Evolutionary conservation across 2,329 filamentous ascomycete genomes (phyloP).

Genomic region (Ceratocystis alfenasii): DNA sequence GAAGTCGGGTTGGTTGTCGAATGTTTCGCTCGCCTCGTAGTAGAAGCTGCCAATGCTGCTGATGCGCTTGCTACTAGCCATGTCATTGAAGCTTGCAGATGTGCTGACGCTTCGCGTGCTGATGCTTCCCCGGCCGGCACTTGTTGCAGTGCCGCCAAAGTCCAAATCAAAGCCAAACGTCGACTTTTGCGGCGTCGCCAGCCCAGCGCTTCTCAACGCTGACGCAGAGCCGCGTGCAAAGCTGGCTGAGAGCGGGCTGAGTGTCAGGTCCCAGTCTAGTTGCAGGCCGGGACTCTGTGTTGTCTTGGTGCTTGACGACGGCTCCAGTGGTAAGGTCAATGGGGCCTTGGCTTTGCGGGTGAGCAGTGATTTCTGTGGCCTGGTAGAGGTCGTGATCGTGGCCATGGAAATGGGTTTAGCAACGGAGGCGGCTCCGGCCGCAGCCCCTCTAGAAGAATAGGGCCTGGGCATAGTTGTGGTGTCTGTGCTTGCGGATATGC

Average conservation of each 20-base stretch:
- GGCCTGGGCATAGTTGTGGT: not conserved
- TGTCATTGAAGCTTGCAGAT: not conserved
- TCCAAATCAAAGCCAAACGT: slow-evolving; percentile 15
- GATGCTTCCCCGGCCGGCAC: not conserved
- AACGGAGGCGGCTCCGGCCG: not conserved
- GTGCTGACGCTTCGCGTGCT: not conserved
- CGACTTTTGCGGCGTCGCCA: slow-evolving; percentile 11
- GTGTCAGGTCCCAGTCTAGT: slow-evolving; percentile 20
- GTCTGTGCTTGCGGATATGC: not conserved
- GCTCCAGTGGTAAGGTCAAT: not conserved
- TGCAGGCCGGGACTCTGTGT: slow-evolving; percentile 13
- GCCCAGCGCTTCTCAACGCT: slow-evolving; percentile 11
- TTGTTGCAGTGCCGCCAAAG: not conserved
- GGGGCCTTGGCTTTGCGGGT: slow-evolving; percentile 15
- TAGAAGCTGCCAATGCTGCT: slow-evolving; percentile 9
- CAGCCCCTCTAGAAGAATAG: slow-evolving; percentile 4
- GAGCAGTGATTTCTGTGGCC: not conserved
- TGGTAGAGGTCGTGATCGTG: not conserved
- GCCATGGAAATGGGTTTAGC: not conserved
- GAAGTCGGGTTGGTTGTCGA: not conserved
- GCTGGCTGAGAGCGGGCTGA: slow-evolving; percentile 19
- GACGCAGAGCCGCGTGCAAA: slow-evolving; percentile 18
- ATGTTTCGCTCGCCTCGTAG: not conserved
- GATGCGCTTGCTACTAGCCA: not conserved
- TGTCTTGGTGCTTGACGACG: not conserved